Percentiles rank a stretch among this genome's conserved stretches.
phyloP scores from a whole-genome alignment of 2,329 filamentous ascomycete species.

The Basipetospora chlamydospora region DNA sequence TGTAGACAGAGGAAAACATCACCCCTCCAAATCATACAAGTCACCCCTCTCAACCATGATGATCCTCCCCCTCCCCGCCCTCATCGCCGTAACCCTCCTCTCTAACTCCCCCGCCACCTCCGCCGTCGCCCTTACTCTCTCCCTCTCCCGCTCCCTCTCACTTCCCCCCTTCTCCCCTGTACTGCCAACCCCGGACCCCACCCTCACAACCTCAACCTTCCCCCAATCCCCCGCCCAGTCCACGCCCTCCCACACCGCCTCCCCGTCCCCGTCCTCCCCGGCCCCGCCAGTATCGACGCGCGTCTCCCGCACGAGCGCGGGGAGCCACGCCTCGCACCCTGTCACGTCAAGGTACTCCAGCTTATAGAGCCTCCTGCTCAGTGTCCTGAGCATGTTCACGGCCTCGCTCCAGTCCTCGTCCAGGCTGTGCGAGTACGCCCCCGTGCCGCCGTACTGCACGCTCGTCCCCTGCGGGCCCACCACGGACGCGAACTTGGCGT shows the following conservation, averaged over 20 bases:
- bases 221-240: conserved; percentile 42
- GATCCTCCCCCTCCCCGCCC: conserved; percentile 32
- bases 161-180: conserved; percentile 15
- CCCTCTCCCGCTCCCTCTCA: conserved; percentile 16
- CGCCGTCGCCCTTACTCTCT: conserved; percentile 20
- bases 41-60: conserved; percentile 32
- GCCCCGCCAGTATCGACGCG: conserved; percentile 23
- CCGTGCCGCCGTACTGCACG: conserved; percentile 40
- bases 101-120: conserved; percentile 28
- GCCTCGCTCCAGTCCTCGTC: conserved; percentile 47
- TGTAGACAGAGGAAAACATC: too few species aligned
- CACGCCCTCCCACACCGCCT: conserved; percentile 12
- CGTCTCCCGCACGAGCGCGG: conserved; percentile 26
- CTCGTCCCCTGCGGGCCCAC: conserved; percentile 25
- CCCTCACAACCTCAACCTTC: conserved; percentile 30
- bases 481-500: conserved; percentile 33
- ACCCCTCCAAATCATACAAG: background rate
- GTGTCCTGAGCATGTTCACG: conserved; percentile 35
- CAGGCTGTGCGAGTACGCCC: conserved; percentile 40
- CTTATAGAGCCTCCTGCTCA: conserved; percentile 39
- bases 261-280: background rate
- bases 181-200: conserved; percentile 28
- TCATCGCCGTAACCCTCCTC: conserved; percentile 28
- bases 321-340: conserved; percentile 41
- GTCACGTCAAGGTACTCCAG: conserved; percentile 48